Conservation (phyloP, 2,329 filamentous ascomycete genomes). For the Aspergillus oerlinghausenensis region DNA sequence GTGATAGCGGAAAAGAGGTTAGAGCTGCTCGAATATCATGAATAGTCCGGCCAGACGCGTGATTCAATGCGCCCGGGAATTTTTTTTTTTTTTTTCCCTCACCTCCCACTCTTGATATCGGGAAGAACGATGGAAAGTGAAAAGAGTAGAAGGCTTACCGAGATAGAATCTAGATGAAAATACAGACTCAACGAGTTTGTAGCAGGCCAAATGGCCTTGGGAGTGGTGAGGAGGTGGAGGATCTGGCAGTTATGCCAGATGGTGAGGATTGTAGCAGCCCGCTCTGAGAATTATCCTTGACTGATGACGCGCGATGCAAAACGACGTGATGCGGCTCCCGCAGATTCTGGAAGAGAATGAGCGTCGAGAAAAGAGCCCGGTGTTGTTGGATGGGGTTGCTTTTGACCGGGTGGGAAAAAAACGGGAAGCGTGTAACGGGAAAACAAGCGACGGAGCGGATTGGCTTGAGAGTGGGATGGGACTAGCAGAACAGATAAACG, state of each 20-base stretch:
- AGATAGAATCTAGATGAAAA: constrained; percentile 21
- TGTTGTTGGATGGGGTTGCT: background rate
- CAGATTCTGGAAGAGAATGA: constrained; percentile 7
- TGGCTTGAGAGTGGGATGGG: background rate
- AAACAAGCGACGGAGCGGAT: background rate
- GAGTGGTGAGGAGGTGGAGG: constrained; percentile 8
- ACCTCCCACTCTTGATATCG: background rate
- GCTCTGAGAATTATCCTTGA: constrained; percentile 12
- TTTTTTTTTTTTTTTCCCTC: constrained; percentile 4
- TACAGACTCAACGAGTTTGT: constrained; percentile 17
- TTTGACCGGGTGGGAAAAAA: constrained; percentile 4
- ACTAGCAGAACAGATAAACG: background rate
- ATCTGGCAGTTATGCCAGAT: constrained; percentile 26
- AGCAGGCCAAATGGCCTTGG: constrained; percentile 28
- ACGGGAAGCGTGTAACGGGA: background rate
- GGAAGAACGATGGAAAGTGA: constrained; percentile 8
- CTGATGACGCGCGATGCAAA: constrained; percentile 13
- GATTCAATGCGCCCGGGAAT: constrained; percentile 14
- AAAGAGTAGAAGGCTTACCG: constrained; percentile 23
- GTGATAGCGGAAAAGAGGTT: constrained; percentile 14
- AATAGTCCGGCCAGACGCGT: constrained; percentile 9
- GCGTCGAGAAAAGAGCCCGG: constrained; percentile 1
- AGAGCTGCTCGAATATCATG: constrained; percentile 3
- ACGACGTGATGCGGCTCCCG: constrained; percentile 17
- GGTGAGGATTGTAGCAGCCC: constrained; percentile 15